Evolutionary conservation across 2,329 filamentous ascomycete genomes (phyloP).

Genomic region (Lachnellula willkommii): DNA sequence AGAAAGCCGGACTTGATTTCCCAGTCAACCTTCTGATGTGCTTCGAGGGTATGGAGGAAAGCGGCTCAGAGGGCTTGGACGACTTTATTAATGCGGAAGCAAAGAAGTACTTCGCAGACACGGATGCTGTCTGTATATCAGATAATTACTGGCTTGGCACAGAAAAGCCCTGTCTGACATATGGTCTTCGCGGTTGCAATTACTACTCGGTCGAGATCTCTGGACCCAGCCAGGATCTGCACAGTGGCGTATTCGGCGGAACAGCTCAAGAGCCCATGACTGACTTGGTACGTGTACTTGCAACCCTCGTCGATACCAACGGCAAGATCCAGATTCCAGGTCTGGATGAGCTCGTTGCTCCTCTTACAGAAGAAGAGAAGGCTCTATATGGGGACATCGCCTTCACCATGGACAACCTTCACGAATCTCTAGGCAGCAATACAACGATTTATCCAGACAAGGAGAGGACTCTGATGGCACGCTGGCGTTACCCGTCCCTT

Average conservation of each 20-base stretch:
- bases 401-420: slow-evolving; percentile 93
- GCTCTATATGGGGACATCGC: slow-evolving; percentile 82
- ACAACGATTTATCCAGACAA: slow-evolving; percentile 86
- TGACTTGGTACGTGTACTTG: slow-evolving; percentile 78
- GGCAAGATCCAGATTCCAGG: slow-evolving; percentile 95
- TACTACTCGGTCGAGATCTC: slow-evolving; percentile 93
- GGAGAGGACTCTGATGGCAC: slow-evolving; percentile 87
- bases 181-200: slow-evolving; percentile 94
- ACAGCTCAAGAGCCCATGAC: slow-evolving; percentile 99
- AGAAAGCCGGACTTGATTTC: slow-evolving; percentile 89
- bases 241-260: slow-evolving; percentile 95
- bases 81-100: slow-evolving; percentile 89
- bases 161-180: slow-evolving; percentile 96
- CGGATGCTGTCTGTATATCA: slow-evolving; percentile 95
- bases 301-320: slow-evolving; percentile 76
- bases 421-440: slow-evolving; percentile 84
- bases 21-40: slow-evolving; percentile 98
- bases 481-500: slow-evolving; percentile 91
- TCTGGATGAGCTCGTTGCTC: slow-evolving; percentile 86
- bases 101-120: slow-evolving; percentile 90
- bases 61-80: slow-evolving; percentile 92
- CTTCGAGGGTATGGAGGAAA: slow-evolving; percentile 99
- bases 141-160: slow-evolving; percentile 99
- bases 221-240: slow-evolving; percentile 86
- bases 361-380: slow-evolving; percentile 80